These are phyloP conservation scores for Skeletonema costatum DNA, from an alignment of 108 stramenopile species.

Conservation along the genomic window DNA sequence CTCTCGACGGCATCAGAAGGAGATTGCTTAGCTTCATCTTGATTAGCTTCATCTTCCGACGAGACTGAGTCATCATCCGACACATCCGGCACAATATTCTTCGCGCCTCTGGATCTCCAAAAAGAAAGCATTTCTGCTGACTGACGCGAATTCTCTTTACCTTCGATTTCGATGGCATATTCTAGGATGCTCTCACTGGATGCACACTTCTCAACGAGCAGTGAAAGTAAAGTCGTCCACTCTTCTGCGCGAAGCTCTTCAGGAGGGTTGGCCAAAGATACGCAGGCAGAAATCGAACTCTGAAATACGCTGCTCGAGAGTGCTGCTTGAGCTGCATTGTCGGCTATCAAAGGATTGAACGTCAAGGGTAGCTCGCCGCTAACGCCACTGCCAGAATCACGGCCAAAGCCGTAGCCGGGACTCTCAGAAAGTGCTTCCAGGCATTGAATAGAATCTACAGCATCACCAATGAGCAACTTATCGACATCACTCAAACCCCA, in stretches of 20 bases:
- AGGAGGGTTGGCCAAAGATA: slow-evolving; percentile 59
- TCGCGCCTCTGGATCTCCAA: slow-evolving; percentile 33
- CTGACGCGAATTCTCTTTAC: slow-evolving; percentile 20
- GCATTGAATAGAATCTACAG: slow-evolving; percentile 63
- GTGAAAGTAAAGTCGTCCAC: slow-evolving; percentile 68
- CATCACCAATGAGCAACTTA: slow-evolving; percentile 48
- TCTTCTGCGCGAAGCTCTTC: slow-evolving; percentile 69
- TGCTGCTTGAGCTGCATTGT: slow-evolving; percentile 75
- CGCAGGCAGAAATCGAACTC: slow-evolving; percentile 65
- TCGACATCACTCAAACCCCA: slow-evolving; percentile 69
- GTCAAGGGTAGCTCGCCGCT: slow-evolving; percentile 71
- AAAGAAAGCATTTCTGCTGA: slow-evolving; percentile 28
- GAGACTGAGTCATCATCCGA: slow-evolving; percentile 31
- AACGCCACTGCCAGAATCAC: slow-evolving; percentile 52
- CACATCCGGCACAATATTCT: slow-evolving; percentile 40
- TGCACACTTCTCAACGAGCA: slow-evolving; percentile 79
- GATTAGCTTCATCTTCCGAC: slow-evolving; percentile 4
- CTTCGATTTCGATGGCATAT: slow-evolving; percentile 44
- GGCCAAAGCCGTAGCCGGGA: slow-evolving; percentile 72
- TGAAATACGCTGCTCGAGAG: slow-evolving; percentile 74
- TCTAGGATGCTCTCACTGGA: slow-evolving; percentile 75
- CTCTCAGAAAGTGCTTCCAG: slow-evolving; percentile 79
- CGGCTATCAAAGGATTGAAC: slow-evolving; percentile 76
- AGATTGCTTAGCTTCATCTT: neutral
- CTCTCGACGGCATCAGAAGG: slow-evolving; percentile 10